phyloP scores from a whole-genome alignment of 345 rosid genomes.

The Salix suchowensis region DNA sequence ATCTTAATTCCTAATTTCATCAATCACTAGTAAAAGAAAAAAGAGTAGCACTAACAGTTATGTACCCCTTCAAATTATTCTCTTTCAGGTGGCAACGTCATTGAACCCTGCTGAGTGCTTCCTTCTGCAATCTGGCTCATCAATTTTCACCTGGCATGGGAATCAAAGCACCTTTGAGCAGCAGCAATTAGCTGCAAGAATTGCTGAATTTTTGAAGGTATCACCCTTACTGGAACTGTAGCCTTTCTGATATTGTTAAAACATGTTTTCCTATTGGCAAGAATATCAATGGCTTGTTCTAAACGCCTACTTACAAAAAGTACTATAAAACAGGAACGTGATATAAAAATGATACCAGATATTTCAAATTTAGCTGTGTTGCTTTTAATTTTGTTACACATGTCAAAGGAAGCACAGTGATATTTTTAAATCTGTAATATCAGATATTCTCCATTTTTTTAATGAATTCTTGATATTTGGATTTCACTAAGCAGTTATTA shows the following conservation, averaged over 20 bases:
- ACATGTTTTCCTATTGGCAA: not conserved
- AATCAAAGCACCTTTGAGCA: conserved; percentile 88
- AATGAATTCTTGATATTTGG: not conserved
- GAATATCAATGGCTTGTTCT: not conserved
- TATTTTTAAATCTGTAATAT: not conserved
- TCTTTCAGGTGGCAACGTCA: conserved; percentile 67
- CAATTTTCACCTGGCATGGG: conserved; percentile 90
- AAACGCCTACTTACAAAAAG: not conserved
- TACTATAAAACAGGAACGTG: not conserved
- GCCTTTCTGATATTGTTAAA: not conserved
- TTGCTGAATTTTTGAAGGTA: conserved; percentile 89
- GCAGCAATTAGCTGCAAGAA: conserved; percentile 77
- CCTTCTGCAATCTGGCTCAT: conserved; percentile 94
- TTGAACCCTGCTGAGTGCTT: conserved; percentile 82
- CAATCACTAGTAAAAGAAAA: not conserved
- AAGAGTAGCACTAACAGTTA: not conserved
- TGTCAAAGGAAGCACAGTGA: not conserved
- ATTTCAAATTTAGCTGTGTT: not conserved
- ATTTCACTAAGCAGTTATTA: not conserved
- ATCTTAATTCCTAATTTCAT: not conserved
- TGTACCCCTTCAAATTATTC: not conserved
- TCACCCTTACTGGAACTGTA: not conserved
- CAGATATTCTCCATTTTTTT: not conserved
- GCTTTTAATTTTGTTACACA: not conserved
- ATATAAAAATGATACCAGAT: not conserved